Percentiles rank a stretch among this genome's conserved stretches.
Conservation (phyloP, 495 filamentous ascomycete species). For the Cairneyella variabilis region DNA sequence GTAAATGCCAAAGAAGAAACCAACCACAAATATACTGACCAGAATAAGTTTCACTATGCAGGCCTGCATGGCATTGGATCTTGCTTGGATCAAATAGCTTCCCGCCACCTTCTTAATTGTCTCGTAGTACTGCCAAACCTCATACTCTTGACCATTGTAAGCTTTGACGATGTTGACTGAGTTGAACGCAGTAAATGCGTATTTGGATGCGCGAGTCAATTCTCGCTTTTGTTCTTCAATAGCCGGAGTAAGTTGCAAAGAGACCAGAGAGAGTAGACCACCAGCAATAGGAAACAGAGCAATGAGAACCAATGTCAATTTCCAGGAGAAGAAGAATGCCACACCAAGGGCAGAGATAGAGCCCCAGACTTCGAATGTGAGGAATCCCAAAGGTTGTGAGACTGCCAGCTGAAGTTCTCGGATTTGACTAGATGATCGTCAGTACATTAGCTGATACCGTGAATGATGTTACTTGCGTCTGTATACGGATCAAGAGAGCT, state of each 20-base stretch:
- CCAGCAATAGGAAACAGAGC: slow-evolving; percentile 68
- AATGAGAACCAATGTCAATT: slow-evolving; percentile 78
- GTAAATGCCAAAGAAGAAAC: slow-evolving; percentile 83
- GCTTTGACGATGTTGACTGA: slow-evolving; percentile 86
- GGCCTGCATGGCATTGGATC: slow-evolving; percentile 64
- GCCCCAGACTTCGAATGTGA: slow-evolving; percentile 57
- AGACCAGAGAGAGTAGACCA: slow-evolving; percentile 48
- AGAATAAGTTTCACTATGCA: slow-evolving; percentile 69
- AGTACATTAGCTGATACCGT: neutral
- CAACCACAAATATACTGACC: slow-evolving; percentile 79
- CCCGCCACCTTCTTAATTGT: slow-evolving; percentile 56
- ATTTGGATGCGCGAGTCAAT: slow-evolving; percentile 68
- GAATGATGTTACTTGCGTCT: slow-evolving; percentile 59
- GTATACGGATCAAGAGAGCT: slow-evolving; percentile 63
- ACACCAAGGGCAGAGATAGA: slow-evolving; percentile 60
- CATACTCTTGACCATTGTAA: slow-evolving; percentile 73
- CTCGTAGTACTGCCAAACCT: slow-evolving; percentile 58
- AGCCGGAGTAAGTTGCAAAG: slow-evolving; percentile 55
- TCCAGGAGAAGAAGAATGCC: slow-evolving; percentile 77
- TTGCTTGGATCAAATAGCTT: slow-evolving; percentile 65
- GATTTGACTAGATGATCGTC: slow-evolving; percentile 55
- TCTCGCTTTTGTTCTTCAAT: slow-evolving; percentile 67
- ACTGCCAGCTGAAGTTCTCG: slow-evolving; percentile 78
- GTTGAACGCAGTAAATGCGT: slow-evolving; percentile 61
- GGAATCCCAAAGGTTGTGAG: slow-evolving; percentile 71